Percentiles rank a stretch among this genome's conserved stretches.
phyloP scores from a whole-genome alignment of 1,139 yeast genomes.

The Protomyces inouyei region DNA sequence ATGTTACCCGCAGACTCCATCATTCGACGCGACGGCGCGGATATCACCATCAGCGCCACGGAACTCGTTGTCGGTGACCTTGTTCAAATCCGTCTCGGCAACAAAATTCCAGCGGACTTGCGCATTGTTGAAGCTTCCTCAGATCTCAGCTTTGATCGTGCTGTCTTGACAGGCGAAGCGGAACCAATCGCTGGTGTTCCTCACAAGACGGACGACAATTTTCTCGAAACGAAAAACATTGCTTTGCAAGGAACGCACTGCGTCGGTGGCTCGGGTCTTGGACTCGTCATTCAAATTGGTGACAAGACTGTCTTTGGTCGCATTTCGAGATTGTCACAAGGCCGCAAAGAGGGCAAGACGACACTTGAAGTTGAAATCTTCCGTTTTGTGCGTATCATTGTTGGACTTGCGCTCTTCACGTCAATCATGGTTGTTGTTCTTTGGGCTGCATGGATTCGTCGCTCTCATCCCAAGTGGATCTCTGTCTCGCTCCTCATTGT shows the following conservation, averaged over 20 bases:
- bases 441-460: constrained; percentile 49
- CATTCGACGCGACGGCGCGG: constrained; percentile 62
- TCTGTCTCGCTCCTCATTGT: constrained; percentile 43
- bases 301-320: constrained; percentile 49
- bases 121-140: constrained; percentile 82
- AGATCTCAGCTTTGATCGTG: constrained; percentile 58
- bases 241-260: constrained; percentile 52
- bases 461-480: constrained; percentile 46
- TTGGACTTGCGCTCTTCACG: constrained; percentile 43
- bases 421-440: constrained; percentile 45
- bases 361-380: constrained; percentile 49
- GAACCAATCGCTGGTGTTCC: constrained; percentile 40
- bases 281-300: constrained; percentile 49
- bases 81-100: constrained; percentile 71
- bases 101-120: constrained; percentile 86
- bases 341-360: constrained; percentile 43
- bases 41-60: constrained; percentile 57
- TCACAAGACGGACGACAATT: constrained; percentile 41
- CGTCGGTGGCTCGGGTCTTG: constrained; percentile 48
- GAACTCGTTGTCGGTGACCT: constrained; percentile 80
- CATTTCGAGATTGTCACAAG: constrained; percentile 46
- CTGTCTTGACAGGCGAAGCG: constrained; percentile 54
- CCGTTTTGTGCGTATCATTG: constrained; percentile 46
- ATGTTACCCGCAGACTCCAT: constrained; percentile 52
- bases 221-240: constrained; percentile 46